phyloP scores from a whole-genome alignment of 306 rosid genomes.

The Fragaria nilgerrensis region DNA sequence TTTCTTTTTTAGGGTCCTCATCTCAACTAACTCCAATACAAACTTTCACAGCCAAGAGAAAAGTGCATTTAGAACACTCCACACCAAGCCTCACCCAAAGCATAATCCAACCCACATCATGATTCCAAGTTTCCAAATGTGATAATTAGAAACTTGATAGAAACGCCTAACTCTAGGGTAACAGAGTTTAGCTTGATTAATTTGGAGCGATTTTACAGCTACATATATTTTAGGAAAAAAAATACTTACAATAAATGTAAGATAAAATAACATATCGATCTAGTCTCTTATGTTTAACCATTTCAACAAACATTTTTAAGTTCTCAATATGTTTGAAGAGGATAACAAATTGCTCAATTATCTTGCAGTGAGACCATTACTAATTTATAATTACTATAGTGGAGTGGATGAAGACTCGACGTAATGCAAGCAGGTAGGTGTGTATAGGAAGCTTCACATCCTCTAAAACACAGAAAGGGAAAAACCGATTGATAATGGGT shows the following conservation, averaged over 20 bases:
- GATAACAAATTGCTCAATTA: not conserved
- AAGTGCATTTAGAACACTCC: constrained; percentile 5
- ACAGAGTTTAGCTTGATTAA: not conserved
- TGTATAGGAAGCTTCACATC: constrained; percentile 1
- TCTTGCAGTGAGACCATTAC: not conserved
- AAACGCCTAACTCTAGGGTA: not conserved
- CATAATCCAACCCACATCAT: constrained; percentile 22
- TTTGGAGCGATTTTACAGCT: not conserved
- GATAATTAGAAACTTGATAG: constrained; percentile 6
- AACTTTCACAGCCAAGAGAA: constrained; percentile 15
- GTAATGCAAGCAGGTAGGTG: not conserved
- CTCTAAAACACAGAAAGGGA: constrained; percentile 10
- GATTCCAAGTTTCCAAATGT: constrained; percentile 1
- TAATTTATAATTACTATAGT: not conserved
- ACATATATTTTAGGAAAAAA: not conserved
- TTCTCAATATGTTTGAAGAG: not conserved
- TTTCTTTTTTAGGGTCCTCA: constrained; percentile 13
- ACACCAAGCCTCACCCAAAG: constrained; percentile 5
- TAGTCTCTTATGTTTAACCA: too few species aligned
- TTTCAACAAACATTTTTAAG: not conserved
- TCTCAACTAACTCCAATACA: constrained; percentile 27
- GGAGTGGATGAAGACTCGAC: constrained; percentile 7
- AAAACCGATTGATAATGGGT: not conserved
- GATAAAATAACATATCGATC: not conserved
- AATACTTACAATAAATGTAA: not conserved